Evolutionary conservation across 345 rosid genomes (phyloP).

Genomic region (Eucalyptus regnans): DNA sequence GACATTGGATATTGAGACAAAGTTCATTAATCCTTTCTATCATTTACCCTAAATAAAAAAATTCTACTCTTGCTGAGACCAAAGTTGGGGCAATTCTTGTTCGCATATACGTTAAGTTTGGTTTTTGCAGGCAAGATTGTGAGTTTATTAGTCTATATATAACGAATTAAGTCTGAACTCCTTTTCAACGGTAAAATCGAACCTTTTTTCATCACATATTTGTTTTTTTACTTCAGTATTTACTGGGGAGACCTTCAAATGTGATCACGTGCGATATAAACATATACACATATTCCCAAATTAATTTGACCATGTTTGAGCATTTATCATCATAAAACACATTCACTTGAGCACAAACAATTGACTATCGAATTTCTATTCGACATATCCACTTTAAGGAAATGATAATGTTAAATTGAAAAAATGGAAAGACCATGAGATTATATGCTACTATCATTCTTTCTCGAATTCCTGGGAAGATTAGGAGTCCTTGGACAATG

Average conservation of each 20-base stretch:
- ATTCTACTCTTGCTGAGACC: background rate
- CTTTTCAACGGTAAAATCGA: background rate
- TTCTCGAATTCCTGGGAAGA: background rate
- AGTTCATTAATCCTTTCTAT: too few relatives aligned
- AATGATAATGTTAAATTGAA: background rate
- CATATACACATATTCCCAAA: background rate
- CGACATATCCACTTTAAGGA: background rate
- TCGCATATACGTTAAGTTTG: background rate
- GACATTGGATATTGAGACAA: too few relatives aligned
- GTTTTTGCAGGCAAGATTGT: background rate
- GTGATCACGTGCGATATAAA: background rate
- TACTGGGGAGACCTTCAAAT: background rate
- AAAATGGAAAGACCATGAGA: background rate
- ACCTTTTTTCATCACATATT: background rate
- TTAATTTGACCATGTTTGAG: background rate
- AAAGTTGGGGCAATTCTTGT: background rate
- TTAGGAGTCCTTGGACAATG: background rate
- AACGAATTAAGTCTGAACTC: background rate
- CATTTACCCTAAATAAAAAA: background rate
- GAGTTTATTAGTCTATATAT: background rate
- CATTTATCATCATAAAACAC: background rate
- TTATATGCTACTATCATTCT: background rate
- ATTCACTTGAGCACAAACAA: background rate
- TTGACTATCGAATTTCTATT: background rate
- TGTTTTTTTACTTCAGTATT: too few relatives aligned